phyloP scores from a whole-genome alignment of 371 early-diverging fungal species.

The Mucor plumbeus region DNA sequence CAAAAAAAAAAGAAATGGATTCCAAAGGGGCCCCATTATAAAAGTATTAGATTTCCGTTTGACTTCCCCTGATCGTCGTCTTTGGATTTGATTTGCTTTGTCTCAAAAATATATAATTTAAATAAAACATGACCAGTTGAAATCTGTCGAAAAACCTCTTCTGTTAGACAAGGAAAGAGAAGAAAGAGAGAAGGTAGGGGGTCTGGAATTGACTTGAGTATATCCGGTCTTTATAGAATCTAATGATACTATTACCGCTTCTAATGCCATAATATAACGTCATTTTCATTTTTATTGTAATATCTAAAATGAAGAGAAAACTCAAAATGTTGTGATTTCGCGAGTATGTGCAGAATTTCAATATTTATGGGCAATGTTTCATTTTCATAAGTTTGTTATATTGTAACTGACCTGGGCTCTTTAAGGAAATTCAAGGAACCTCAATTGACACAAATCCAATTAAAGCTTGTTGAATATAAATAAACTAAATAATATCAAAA shows the following conservation, averaged over 20 bases:
- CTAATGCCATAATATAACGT: not conserved
- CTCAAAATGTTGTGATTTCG: too few species aligned
- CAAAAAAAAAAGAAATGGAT: not conserved
- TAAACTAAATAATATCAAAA: not conserved
- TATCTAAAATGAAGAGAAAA: not conserved
- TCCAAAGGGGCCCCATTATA: not conserved
- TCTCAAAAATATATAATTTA: not conserved
- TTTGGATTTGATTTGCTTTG: slow-evolving; percentile 11
- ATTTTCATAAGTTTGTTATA: not conserved
- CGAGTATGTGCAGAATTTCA: not conserved
- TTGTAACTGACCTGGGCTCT: slow-evolving; percentile 1
- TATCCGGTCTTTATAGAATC: not conserved
- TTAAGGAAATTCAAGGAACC: slow-evolving; percentile 9
- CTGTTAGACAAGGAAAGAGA: not conserved
- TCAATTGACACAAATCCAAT: slow-evolving; percentile 10
- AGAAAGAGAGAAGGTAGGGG: not conserved
- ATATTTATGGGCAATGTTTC: slow-evolving; percentile 8
- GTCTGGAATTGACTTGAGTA: not conserved
- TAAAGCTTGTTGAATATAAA: not conserved
- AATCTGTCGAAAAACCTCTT: not conserved
- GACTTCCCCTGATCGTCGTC: slow-evolving; percentile 12
- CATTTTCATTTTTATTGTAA: not conserved
- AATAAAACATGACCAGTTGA: slow-evolving; percentile 3
- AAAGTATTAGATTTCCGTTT: too few species aligned
- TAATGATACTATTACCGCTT: too few species aligned